A percentile compares a stretch with the other conserved stretches of the same genome.
Evolutionary conservation across 768 basidiomycete genomes (phyloP).

Genomic region (Tulasnella calospora): DNA sequence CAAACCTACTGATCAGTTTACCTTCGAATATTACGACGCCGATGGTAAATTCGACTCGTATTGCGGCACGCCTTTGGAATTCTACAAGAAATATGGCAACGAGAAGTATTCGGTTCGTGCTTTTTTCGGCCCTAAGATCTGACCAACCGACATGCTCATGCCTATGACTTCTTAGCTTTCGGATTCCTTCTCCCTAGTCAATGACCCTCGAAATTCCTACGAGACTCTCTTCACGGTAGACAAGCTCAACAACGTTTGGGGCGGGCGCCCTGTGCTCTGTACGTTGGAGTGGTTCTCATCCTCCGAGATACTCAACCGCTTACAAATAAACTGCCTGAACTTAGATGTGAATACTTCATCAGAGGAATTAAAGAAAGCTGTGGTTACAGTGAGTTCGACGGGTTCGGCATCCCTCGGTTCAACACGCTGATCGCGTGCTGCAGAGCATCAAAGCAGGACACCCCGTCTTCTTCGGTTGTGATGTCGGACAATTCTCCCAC

Average conservation of each 20-base stretch:
- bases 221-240: slow-evolving; percentile 84
- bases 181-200: slow-evolving; percentile 87
- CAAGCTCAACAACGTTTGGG: slow-evolving; percentile 89
- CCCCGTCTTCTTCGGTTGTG: slow-evolving; percentile 94
- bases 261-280: slow-evolving; percentile 80
- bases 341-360: slow-evolving; percentile 86
- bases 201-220: slow-evolving; percentile 86
- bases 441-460: slow-evolving; percentile 78
- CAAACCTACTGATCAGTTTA: slow-evolving; percentile 60
- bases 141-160: neutral
- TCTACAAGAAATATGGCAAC: slow-evolving; percentile 61
- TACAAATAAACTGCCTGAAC: neutral
- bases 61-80: slow-evolving; percentile 77
- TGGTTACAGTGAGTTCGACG: slow-evolving; percentile 54
- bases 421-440: neutral
- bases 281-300: slow-evolving; percentile 35
- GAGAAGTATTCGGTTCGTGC: slow-evolving; percentile 52
- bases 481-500: slow-evolving; percentile 84
- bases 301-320: slow-evolving; percentile 11
- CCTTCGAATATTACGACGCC: slow-evolving; percentile 85
- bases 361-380: slow-evolving; percentile 71
- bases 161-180: slow-evolving; percentile 43
- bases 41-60: slow-evolving; percentile 69
- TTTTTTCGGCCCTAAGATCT: neutral
- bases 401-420: neutral